Conservation (phyloP, 1,284 basidiomycete species). For the Chiua sp. region DNA sequence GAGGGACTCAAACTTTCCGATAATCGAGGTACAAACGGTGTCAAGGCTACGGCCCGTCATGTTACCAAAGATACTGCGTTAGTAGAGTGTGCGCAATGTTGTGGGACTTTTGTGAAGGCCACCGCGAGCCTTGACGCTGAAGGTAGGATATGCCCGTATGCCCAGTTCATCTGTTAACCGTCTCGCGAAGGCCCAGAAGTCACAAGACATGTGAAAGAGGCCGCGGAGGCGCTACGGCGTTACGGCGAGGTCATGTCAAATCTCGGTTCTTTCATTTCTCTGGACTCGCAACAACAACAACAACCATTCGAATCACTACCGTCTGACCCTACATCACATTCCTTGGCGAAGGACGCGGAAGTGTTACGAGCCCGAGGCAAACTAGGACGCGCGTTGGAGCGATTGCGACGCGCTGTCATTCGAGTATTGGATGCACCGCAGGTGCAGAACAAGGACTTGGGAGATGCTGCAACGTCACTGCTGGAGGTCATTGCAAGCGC, state of each 20-base stretch:
- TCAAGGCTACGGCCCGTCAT: neutral
- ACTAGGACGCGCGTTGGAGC: slow-evolving; percentile 62
- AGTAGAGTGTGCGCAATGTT: slow-evolving; percentile 46
- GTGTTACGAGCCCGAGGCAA: slow-evolving; percentile 49
- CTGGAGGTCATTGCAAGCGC: slow-evolving; percentile 28
- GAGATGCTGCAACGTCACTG: slow-evolving; percentile 12
- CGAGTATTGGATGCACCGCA: slow-evolving; percentile 47
- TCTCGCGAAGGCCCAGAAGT: slow-evolving; percentile 24
- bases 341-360: slow-evolving; percentile 28
- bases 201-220: slow-evolving; percentile 27
- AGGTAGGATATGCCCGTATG: slow-evolving; percentile 5
- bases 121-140: slow-evolving; percentile 37
- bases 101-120: slow-evolving; percentile 49
- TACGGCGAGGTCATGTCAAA: slow-evolving; percentile 20
- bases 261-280: slow-evolving; percentile 16
- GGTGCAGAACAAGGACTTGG: slow-evolving; percentile 15
- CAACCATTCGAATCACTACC: neutral
- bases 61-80: slow-evolving; percentile 23
- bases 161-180: neutral
- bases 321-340: neutral
- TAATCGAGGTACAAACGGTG: slow-evolving; percentile 2
- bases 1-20: slow-evolving; percentile 22
- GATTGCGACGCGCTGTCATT: slow-evolving; percentile 54
- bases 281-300: slow-evolving; percentile 4
- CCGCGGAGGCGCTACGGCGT: slow-evolving; percentile 18